A percentile compares a stretch with the other conserved stretches of the same genome.
phyloP scores from a whole-genome alignment of 345 rosid species.

The Balakata baccata region DNA sequence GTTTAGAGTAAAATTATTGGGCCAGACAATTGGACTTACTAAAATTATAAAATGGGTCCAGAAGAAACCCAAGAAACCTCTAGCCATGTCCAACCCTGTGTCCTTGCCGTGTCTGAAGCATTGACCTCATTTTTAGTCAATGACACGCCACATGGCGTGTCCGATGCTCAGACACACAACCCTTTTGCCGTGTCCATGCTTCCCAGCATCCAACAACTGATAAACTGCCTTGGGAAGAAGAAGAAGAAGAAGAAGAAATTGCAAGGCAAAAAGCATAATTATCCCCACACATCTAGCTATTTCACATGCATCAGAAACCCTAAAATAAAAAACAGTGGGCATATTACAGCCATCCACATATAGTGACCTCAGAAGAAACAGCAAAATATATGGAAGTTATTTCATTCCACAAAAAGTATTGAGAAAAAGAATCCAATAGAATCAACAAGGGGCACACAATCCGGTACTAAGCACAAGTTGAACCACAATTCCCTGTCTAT shows the following conservation, averaged over 20 bases:
- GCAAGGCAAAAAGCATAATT: constrained; percentile 63
- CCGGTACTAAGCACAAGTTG: neutral
- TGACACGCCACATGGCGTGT: no score
- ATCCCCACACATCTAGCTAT: constrained; percentile 72
- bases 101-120: no score
- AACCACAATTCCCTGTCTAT: neutral
- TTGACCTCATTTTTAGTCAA: no score
- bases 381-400: neutral
- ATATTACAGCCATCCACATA: neutral
- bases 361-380: neutral
- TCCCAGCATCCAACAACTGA: constrained; percentile 58
- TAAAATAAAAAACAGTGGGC: constrained; percentile 2
- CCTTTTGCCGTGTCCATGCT: no score
- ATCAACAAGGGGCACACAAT: neutral
- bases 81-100: no score
- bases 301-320: constrained; percentile 68
- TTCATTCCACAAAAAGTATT: neutral
- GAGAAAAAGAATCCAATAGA: neutral
- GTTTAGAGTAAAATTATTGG: no score
- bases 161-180: no score
- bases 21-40: no score
- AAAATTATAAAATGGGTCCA: no score
- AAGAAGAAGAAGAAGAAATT: constrained; percentile 40
- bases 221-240: constrained; percentile 42
- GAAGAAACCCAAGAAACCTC: no score